phyloP scores from a whole-genome alignment of 192 early-diverging fungal species.

The Thoreauomyces humboldtii region DNA sequence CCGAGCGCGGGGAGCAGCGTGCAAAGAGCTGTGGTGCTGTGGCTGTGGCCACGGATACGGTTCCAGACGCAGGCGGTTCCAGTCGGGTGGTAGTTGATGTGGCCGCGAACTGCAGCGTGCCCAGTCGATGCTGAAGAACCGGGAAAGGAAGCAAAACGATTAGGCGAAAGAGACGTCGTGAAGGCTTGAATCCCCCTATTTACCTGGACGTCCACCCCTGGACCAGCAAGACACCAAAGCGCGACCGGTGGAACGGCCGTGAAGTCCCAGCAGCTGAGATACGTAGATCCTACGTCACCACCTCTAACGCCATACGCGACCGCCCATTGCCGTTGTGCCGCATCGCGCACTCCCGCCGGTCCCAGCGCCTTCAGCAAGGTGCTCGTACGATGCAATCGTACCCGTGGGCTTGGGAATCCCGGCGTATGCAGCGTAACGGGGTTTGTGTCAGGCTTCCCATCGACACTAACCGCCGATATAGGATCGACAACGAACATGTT shows the following conservation, averaged over 20 bases:
- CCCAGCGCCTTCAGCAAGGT: constrained; percentile 2
- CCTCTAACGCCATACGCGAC: constrained; percentile 3
- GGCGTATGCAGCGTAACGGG: constrained; percentile 4
- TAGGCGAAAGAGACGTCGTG: too few species aligned
- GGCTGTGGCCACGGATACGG: neutral
- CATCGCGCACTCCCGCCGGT: neutral
- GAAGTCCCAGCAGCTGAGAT: neutral
- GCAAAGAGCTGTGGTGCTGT: neutral
- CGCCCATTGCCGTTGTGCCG: neutral
- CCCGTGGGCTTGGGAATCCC: neutral
- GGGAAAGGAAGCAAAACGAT: neutral
- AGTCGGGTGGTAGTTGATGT: too few species aligned
- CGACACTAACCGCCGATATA: neutral
- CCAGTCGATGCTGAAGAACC: neutral
- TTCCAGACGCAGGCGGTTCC: neutral
- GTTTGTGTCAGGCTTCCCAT: neutral
- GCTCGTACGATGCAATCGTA: neutral
- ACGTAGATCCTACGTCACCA: neutral
- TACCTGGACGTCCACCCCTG: neutral
- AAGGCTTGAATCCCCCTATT: neutral
- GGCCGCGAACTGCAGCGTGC: neutral
- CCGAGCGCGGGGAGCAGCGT: neutral
- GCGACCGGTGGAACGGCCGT: neutral
- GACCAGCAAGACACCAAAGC: neutral
- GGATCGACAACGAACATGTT: constrained; percentile 5